phyloP scores from a whole-genome alignment of 2,329 filamentous ascomycete genomes.

The Pyrenophora graminea region DNA sequence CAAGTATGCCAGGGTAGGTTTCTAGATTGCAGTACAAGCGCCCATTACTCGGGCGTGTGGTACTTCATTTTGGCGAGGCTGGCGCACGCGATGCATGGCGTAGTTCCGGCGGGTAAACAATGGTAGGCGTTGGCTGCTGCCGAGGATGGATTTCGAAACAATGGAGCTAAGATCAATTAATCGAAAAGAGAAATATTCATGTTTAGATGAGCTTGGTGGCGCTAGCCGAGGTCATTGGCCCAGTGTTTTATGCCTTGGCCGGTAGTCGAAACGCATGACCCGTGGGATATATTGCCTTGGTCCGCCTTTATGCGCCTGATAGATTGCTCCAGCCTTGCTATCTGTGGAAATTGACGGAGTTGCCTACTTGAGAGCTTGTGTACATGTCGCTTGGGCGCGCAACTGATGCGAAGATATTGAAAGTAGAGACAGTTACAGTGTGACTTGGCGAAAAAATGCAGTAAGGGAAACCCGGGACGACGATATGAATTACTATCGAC shows the following conservation, averaged over 20 bases:
- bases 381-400: background rate
- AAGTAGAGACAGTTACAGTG: background rate
- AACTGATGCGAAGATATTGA: background rate
- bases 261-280: slow-evolving; percentile 25
- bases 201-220: slow-evolving; percentile 17
- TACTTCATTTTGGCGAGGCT: slow-evolving; percentile 9
- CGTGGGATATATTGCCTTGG: slow-evolving; percentile 14
- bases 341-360: background rate
- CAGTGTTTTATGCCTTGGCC: slow-evolving; percentile 1
- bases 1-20: background rate
- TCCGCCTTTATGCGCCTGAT: slow-evolving; percentile 1
- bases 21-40: slow-evolving; percentile 7
- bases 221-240: slow-evolving; percentile 10
- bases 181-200: slow-evolving; percentile 17
- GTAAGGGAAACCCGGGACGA: background rate
- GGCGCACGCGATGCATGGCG: background rate
- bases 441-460: background rate
- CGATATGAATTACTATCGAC: background rate
- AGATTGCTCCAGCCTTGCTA: slow-evolving; percentile 3
- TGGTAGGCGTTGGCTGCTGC: slow-evolving; percentile 11
- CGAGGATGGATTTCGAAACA: slow-evolving; percentile 17
- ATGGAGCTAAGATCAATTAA: slow-evolving; percentile 11
- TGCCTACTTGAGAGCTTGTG: background rate
- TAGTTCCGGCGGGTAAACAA: slow-evolving; percentile 28
- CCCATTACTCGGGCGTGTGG: slow-evolving; percentile 4